Base-by-base conservation (phyloP, 2,329 filamentous ascomycete species). In the Diaporthe nobilis region DNA sequence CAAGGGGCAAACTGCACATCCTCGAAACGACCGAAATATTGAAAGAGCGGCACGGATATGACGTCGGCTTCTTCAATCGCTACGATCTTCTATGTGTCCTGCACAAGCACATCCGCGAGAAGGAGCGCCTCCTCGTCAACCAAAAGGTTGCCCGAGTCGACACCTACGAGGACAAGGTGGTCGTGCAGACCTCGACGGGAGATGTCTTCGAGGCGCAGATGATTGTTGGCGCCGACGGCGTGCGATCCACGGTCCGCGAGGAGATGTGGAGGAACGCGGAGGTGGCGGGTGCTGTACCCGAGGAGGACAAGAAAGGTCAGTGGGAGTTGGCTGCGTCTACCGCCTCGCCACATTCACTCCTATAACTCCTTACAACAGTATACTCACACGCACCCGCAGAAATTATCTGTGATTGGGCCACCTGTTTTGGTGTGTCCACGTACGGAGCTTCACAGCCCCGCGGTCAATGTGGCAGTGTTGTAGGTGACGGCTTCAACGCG, bases 191-290 rank as follows among this genome's bases (percentile, higher is more conserved):
- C 4, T 12, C 34, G 22, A 6, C 47, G 1, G 65, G 65, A 8
- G 31, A 70, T 31, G 47, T 70, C 7, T 70, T 70, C 34, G 63
- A 68, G 63, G 63, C 63, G 31, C 63, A 68, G 47, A 7, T 28
- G 22, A 34, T 79, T 4, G 47, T 79, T 7, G 77, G 78, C 5
- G 73, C 77, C 63, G 76, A 77, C 63, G 76, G 76, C n/a, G 71
- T 77, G 25, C 75, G 76, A 22, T 77, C 75, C 20, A 61, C 61
- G n/a, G 65, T 77, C 37, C 72, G 75, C 1, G 28, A 55, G 34
- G 65, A 72, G 34, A 82, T 85, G 81, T 68, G 58, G 58, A 71
- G 74, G 12, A 34, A 71, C 13, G 44, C 37, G 12, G 28, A 60
- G 22, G 22, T 22, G 17, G 53, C 53, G 7, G 53, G 61, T 17